These are phyloP conservation scores for Dactylellina sp. DNA, from an alignment of 2,329 filamentous ascomycete species.

Conservation along the genomic window DNA sequence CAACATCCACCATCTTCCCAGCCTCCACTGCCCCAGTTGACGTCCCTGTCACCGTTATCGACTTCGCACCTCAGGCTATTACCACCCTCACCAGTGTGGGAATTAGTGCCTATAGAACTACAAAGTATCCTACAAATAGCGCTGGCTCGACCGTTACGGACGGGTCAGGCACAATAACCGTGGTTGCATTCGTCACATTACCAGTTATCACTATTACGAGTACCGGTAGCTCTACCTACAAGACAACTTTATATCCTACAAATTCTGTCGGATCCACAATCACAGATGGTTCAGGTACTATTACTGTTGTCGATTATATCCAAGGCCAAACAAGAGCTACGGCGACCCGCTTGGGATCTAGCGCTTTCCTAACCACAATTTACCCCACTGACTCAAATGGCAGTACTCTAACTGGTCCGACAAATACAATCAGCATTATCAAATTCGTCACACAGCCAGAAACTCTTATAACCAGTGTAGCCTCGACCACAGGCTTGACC, in stretches of 20 bases:
- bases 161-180: not conserved
- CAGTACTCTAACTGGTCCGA: not conserved
- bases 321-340: not conserved
- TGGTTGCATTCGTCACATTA: not conserved
- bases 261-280: too few relatives aligned
- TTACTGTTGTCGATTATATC: not conserved
- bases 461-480: not conserved
- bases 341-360: not conserved
- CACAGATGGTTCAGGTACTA: too few relatives aligned
- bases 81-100: not conserved
- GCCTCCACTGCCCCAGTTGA: not conserved
- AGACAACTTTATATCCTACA: too few relatives aligned
- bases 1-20: not conserved
- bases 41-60: conserved; percentile 4
- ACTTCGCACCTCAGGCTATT: not conserved
- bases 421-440: not conserved
- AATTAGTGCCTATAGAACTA: not conserved
- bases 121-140: not conserved
- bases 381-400: not conserved
- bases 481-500: not conserved
- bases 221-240: not conserved
- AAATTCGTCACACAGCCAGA: conserved; percentile 1
- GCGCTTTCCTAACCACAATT: not conserved
- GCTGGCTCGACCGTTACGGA: conserved; percentile 1
- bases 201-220: not conserved